phyloP scores from a whole-genome alignment of 2,329 filamentous ascomycete species.

The Ophiostoma ulmi region DNA sequence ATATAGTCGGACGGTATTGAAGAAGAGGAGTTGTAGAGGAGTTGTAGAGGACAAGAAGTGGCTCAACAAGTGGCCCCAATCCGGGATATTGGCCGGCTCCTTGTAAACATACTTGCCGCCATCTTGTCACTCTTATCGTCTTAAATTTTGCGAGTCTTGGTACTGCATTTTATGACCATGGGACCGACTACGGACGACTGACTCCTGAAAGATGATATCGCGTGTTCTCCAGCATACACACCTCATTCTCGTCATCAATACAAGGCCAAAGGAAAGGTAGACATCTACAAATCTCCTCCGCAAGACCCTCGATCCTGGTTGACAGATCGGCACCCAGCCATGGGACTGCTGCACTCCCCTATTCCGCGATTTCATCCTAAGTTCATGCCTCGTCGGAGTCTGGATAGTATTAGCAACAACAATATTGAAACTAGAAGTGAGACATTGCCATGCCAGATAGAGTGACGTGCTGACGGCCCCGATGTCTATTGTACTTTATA shows the following conservation, averaged over 20 bases:
- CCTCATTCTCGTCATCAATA: neutral
- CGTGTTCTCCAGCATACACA: neutral
- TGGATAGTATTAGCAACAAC: neutral
- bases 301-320: neutral
- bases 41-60: neutral
- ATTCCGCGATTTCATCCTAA: neutral
- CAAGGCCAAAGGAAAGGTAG: neutral
- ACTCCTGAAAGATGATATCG: neutral
- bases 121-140: neutral
- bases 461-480: neutral
- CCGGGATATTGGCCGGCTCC: neutral
- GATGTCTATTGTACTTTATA: neutral
- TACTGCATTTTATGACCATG: neutral
- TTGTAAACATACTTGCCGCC: neutral
- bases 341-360: neutral
- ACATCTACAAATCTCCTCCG: neutral
- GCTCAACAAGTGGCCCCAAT: neutral
- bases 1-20: neutral
- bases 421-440: neutral
- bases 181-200: neutral
- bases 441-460: neutral
- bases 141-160: neutral
- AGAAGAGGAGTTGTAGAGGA: neutral
- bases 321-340: neutral
- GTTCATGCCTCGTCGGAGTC: no score